A percentile compares a stretch with the other conserved stretches of the same genome.
Evolutionary conservation across 805 yeast species (phyloP).

Genomic region (Geotrichum ghanense): DNA sequence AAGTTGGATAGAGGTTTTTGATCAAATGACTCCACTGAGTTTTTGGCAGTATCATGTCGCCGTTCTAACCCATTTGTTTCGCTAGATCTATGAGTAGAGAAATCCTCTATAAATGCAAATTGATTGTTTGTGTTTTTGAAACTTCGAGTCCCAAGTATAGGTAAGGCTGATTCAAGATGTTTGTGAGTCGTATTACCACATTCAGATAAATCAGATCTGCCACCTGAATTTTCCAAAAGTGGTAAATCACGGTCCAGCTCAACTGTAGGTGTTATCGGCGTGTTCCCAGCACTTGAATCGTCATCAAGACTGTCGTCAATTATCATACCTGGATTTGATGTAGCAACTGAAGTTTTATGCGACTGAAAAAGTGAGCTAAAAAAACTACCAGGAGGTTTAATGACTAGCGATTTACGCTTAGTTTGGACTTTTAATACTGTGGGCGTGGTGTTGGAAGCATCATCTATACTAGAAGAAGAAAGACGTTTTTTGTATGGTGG

Average conservation of each 20-base stretch:
- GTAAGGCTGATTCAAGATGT: not conserved
- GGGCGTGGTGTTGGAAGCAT: not conserved
- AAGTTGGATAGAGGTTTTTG: not conserved
- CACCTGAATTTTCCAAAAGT: not conserved
- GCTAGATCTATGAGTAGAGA: not conserved
- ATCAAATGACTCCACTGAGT: too few species aligned
- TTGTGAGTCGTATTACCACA: not conserved
- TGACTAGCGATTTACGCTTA: not conserved
- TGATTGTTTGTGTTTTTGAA: not conserved
- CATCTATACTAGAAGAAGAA: not conserved
- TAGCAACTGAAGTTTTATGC: not conserved
- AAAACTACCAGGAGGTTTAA: not conserved
- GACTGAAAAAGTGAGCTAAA: not conserved
- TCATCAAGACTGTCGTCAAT: not conserved
- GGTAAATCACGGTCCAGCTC: not conserved
- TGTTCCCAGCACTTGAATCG: not conserved
- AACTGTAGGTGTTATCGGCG: not conserved
- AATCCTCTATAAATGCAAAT: conserved; percentile 1
- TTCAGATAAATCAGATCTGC: not conserved
- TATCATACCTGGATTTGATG: not conserved
- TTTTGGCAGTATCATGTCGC: too few species aligned
- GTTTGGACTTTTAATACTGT: not conserved
- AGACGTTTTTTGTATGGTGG: not conserved
- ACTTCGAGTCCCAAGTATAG: not conserved
- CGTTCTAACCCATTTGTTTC: not conserved